Conservation (phyloP, 2,329 filamentous ascomycete genomes). For the Neocucurbitaria cava region DNA sequence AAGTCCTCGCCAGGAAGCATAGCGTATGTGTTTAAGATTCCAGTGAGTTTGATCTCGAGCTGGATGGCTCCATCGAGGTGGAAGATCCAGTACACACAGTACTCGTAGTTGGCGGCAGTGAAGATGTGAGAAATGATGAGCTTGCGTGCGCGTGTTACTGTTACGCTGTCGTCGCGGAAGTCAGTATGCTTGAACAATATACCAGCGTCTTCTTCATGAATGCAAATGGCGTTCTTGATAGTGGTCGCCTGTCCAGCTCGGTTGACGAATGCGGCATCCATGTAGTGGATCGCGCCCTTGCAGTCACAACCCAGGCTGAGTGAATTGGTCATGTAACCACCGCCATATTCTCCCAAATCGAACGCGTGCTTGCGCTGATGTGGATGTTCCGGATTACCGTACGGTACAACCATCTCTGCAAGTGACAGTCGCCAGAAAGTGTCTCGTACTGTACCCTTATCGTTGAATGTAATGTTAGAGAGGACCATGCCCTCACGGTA, state of each 20-base stretch:
- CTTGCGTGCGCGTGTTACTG: slow-evolving; percentile 85
- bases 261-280: slow-evolving; percentile 86
- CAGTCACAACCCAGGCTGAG: slow-evolving; percentile 81
- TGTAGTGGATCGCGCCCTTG: slow-evolving; percentile 89
- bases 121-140: slow-evolving; percentile 91
- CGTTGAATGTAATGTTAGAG: slow-evolving; percentile 88
- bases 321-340: slow-evolving; percentile 83
- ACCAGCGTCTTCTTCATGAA: slow-evolving; percentile 91
- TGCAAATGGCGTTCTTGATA: slow-evolving; percentile 94
- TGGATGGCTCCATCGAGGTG: slow-evolving; percentile 92
- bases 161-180: slow-evolving; percentile 86
- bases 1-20: slow-evolving; percentile 83
- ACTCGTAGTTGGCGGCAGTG: slow-evolving; percentile 96
- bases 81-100: slow-evolving; percentile 87
- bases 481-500: slow-evolving; percentile 91
- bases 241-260: slow-evolving; percentile 75
- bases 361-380: slow-evolving; percentile 85
- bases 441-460: slow-evolving; percentile 76
- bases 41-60: slow-evolving; percentile 87
- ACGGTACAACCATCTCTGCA: slow-evolving; percentile 93
- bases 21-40: slow-evolving; percentile 89
- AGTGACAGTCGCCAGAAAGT: slow-evolving; percentile 90
- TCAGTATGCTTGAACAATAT: slow-evolving; percentile 95
- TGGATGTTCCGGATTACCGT: slow-evolving; percentile 79
- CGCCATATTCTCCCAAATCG: slow-evolving; percentile 81